Evolutionary conservation across 495 filamentous ascomycete genomes (phyloP).

Genomic region (Oleoguttula mirabilis): DNA sequence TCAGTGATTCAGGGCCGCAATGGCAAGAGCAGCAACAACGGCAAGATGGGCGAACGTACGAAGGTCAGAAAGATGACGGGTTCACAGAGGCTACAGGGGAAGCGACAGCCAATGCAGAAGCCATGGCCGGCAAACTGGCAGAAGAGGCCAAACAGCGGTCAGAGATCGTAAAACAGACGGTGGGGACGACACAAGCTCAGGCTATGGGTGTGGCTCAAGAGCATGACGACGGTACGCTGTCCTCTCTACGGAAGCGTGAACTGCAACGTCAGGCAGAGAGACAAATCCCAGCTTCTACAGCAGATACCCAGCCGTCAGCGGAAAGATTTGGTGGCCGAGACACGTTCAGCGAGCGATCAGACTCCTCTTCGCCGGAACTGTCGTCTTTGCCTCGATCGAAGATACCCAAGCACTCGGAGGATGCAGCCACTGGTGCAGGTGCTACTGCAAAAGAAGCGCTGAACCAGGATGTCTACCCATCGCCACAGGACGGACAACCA

Average conservation of each 20-base stretch:
- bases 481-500: background rate
- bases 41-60: background rate
- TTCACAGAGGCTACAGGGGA: background rate
- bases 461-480: constrained; percentile 41
- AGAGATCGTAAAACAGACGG: background rate
- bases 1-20: constrained; percentile 37
- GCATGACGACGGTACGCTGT: constrained; percentile 5
- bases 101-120: background rate
- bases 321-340: constrained; percentile 33
- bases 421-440: constrained; percentile 32
- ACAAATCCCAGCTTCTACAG: constrained; percentile 42
- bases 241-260: constrained; percentile 8
- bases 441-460: constrained; percentile 32
- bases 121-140: background rate
- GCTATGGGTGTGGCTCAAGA: too few species aligned
- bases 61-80: background rate
- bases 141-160: background rate
- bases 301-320: constrained; percentile 30
- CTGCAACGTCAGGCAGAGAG: constrained; percentile 43
- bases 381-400: constrained; percentile 49
- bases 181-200: background rate
- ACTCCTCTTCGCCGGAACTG: constrained; percentile 33
- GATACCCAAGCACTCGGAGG: constrained; percentile 43
- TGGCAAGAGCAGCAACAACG: constrained; percentile 12
- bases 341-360: constrained; percentile 44